These are phyloP conservation scores for Clarireedia hainanense DNA, from an alignment of 2,329 filamentous ascomycete species.

Conservation along the genomic window DNA sequence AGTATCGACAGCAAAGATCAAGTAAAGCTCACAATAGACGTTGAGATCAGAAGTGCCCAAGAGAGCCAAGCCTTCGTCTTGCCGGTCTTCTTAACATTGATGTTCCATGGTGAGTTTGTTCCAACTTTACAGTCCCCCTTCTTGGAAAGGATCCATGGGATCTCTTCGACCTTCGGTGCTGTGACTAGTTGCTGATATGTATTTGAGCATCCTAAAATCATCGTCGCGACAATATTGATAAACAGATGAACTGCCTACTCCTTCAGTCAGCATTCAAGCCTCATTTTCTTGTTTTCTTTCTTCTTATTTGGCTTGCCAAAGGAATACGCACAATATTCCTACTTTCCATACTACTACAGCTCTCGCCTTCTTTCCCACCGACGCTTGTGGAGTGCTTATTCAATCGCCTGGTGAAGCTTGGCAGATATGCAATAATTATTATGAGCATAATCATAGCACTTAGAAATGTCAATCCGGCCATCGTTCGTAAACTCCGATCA, in stretches of 20 bases:
- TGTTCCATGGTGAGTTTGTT: slow-evolving; percentile 17
- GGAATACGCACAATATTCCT: slow-evolving; percentile 13
- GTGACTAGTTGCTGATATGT: slow-evolving; percentile 21
- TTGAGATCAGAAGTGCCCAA: slow-evolving; percentile 17
- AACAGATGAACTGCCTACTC: slow-evolving; percentile 13
- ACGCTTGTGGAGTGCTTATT: slow-evolving; percentile 13
- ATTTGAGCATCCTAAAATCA: slow-evolving; percentile 19
- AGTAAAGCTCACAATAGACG: slow-evolving; percentile 14
- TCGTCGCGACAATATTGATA: slow-evolving; percentile 18
- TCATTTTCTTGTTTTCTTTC: not conserved
- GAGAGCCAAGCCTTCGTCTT: slow-evolving; percentile 15
- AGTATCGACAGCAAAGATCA: not conserved
- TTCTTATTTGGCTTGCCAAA: not conserved
- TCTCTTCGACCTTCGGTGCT: slow-evolving; percentile 13
- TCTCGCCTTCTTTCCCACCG: slow-evolving; percentile 14
- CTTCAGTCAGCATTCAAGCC: not conserved
- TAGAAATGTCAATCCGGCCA: slow-evolving; percentile 16
- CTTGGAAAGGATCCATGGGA: slow-evolving; percentile 15
- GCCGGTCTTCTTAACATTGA: slow-evolving; percentile 17
- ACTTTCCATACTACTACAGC: slow-evolving; percentile 11
- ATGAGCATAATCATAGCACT: slow-evolving; percentile 17
- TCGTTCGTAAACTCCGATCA: slow-evolving; percentile 16
- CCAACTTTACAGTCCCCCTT: slow-evolving; percentile 17
- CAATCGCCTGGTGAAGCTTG: slow-evolving; percentile 9
- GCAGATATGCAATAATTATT: slow-evolving; percentile 13